Base-by-base conservation (phyloP, 1,284 basidiomycete genomes). In the Moesziomyces antarcticus region DNA sequence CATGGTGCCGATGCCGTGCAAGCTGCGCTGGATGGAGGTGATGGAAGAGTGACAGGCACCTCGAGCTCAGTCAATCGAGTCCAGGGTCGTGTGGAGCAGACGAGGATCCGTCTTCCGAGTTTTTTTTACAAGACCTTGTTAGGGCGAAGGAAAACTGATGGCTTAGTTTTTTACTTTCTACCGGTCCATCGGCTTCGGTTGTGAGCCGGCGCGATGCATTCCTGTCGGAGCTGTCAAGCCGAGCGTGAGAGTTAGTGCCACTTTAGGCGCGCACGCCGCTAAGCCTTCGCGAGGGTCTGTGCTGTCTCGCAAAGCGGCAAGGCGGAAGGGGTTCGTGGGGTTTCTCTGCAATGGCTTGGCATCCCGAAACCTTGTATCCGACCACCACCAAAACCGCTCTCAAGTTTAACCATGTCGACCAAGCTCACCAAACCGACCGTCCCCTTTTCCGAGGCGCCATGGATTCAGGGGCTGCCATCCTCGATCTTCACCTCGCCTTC, bases 391-490 rank as follows among this genome's bases (percentile, higher is more conserved):
- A n/a, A n/a, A n/a, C n/a, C n/a, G n/a, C n/a, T n/a, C n/a, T n/a
- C n/a, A n/a, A n/a, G n/a, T n/a, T n/a, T n/a, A n/a, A n/a, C n/a
- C n/a, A 24, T 24, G 22, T 24, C 22, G 3, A 24, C 47, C 43
- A 68, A 73, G 43, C 66, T 73, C 42, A 73, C 71, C 50, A 61
- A 62, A 18, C 71, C 71, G 7, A 73, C 71, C 44, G 71, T 75
- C 0, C 72, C 72, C 47, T 77, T 73, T 59, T 56, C 65, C 41
- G 75, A 77, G 46, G 75, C 73, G 2, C 56, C 73, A 13, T 77
- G 75, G 75, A 72, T 75, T 41, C 59, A 64, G 20, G 75, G 75
- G 11, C 60, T 77, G n/a, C 75, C 75, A 16, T 67, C 73, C 0
- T 71, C 75, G 6, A 56, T 75, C 56, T 77, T 75, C 47, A 67